Percentiles rank a stretch among this genome's conserved stretches.
phyloP scores from a whole-genome alignment of 1,284 basidiomycete species.

The Ustilago nuda region DNA sequence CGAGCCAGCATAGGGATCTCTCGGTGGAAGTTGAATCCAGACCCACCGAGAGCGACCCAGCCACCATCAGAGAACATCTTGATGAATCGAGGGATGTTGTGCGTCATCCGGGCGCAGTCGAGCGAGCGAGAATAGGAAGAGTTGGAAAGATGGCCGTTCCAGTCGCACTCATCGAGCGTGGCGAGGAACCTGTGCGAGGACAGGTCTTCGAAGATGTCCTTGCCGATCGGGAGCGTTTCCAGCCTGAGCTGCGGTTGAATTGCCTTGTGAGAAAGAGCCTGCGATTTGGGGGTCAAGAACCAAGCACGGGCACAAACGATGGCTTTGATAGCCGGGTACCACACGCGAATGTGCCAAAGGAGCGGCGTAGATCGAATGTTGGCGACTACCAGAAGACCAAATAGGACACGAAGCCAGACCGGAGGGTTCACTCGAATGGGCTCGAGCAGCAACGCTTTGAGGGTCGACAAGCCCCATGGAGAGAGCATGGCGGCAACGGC shows the following conservation, averaged over 20 bases:
- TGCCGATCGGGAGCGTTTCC: constrained; percentile 42
- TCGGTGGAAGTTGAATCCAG: constrained; percentile 51
- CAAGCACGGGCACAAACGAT: constrained; percentile 18
- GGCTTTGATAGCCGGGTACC: constrained; percentile 39
- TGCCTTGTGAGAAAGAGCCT: not conserved
- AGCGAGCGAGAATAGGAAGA: constrained; percentile 49
- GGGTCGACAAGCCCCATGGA: constrained; percentile 23
- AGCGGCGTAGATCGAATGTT: constrained; percentile 53
- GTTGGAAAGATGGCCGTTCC: constrained; percentile 57
- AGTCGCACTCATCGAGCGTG: constrained; percentile 57
- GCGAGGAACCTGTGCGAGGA: constrained; percentile 31
- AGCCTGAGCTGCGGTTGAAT: constrained; percentile 39
- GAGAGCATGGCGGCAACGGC: constrained; percentile 24
- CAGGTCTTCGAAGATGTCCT: constrained; percentile 51
- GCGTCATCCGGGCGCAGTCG: constrained; percentile 48
- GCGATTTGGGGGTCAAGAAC: constrained; percentile 7
- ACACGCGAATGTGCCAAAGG: constrained; percentile 49
- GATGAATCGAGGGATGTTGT: constrained; percentile 41
- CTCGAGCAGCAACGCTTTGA: constrained; percentile 21
- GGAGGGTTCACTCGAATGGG: constrained; percentile 43
- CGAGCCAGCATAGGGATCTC: constrained; percentile 52
- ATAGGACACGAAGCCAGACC: constrained; percentile 41
- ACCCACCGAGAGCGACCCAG: constrained; percentile 50
- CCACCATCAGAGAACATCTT: constrained; percentile 52
- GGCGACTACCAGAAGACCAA: constrained; percentile 35